phyloP scores from a whole-genome alignment of 2,329 filamentous ascomycete genomes.

The Cladosporium phlei region DNA sequence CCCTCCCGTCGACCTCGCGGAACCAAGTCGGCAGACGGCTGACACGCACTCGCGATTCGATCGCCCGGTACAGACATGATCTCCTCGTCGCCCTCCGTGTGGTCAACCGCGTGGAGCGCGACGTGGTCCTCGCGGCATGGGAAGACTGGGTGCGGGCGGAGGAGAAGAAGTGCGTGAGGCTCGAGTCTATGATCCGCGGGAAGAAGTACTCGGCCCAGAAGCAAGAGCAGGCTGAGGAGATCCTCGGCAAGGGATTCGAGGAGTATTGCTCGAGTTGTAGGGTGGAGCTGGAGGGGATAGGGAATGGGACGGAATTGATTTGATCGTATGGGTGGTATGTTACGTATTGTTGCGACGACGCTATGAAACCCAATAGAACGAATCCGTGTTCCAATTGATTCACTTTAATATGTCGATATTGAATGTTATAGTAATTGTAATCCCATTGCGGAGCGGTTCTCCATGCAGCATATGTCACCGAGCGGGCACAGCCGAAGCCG shows the following conservation, averaged over 20 bases:
- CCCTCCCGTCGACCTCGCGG: conserved; percentile 12
- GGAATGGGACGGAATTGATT: conserved; percentile 6
- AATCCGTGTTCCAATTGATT: too few species aligned
- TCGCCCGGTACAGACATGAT: conserved; percentile 83
- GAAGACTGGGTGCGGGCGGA: conserved; percentile 87
- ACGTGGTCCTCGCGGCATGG: conserved; percentile 84
- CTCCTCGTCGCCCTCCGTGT: conserved; percentile 84
- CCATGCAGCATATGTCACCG: too few species aligned
- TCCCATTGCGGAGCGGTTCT: too few species aligned
- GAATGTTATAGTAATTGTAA: too few species aligned
- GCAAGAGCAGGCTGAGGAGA: conserved; percentile 24
- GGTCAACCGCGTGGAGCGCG: conserved; percentile 81
- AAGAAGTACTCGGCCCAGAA: conserved; percentile 22
- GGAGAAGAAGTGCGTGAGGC: conserved; percentile 65
- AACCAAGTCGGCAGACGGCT: conserved; percentile 46
- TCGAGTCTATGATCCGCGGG: conserved; percentile 46
- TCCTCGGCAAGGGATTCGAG: conserved; percentile 50
- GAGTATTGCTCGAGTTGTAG: conserved; percentile 58
- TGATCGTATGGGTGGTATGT: too few species aligned
- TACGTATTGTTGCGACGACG: too few species aligned
- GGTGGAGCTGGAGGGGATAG: conserved; percentile 6
- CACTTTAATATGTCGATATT: too few species aligned
- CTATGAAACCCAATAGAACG: too few species aligned
- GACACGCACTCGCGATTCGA: conserved; percentile 71
- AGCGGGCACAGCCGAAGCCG: too few species aligned